phyloP scores from a whole-genome alignment of 148 eudicot genomes.

The Arbutus unedo region DNA sequence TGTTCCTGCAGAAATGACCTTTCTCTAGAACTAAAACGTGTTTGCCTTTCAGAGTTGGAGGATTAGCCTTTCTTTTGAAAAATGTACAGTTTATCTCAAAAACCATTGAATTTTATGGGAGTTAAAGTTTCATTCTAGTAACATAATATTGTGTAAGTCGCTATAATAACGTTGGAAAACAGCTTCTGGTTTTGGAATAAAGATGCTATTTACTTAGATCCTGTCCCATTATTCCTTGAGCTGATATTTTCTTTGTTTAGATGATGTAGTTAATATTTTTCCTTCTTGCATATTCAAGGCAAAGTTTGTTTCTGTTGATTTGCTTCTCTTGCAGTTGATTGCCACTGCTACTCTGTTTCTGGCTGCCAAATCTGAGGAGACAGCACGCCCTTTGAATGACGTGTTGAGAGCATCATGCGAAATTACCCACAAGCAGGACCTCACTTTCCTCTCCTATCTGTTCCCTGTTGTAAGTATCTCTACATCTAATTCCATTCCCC shows the following conservation, averaged over 20 bases:
- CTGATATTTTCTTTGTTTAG: not conserved
- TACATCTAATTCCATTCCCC: not conserved
- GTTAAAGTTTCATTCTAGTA: not conserved
- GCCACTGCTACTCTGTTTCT: constrained; percentile 93
- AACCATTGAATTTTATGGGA: not conserved
- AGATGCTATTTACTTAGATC: not conserved
- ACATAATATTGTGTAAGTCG: not conserved
- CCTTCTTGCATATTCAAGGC: not conserved
- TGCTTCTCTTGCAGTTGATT: constrained; percentile 56
- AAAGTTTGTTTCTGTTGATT: not conserved
- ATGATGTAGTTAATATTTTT: not conserved
- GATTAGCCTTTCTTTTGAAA: not conserved
- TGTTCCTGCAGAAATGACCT: not conserved
- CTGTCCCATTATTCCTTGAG: not conserved
- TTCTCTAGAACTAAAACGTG: not conserved
- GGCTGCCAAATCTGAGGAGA: constrained; percentile 93
- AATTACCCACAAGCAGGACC: constrained; percentile 68
- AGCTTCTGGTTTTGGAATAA: not conserved
- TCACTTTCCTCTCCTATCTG: constrained; percentile 54
- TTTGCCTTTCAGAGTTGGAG: not conserved
- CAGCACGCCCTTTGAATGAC: constrained; percentile 71
- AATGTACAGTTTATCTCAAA: not conserved
- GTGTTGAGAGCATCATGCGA: constrained; percentile 82
- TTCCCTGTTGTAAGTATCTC: constrained; percentile 68
- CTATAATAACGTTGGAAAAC: not conserved